A percentile compares a stretch with the other conserved stretches of the same genome.
Evolutionary conservation across 2,329 filamentous ascomycete genomes (phyloP).

Genomic region (Orbilia javanica): DNA sequence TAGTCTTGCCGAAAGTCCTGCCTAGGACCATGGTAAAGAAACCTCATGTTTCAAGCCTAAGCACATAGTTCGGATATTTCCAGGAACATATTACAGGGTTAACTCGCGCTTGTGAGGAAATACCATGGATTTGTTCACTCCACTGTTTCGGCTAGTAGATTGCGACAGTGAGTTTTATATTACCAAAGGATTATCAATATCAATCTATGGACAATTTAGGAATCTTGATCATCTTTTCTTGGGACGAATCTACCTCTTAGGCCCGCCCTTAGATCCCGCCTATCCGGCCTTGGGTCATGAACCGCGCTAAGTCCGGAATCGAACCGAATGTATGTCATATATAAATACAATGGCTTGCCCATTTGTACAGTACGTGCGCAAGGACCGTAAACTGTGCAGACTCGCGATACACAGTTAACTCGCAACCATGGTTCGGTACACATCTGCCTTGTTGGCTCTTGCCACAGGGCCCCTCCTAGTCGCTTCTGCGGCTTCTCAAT

Average conservation of each 20-base stretch:
- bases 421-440: constrained; percentile 48
- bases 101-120: constrained; percentile 28
- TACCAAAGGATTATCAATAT: constrained; percentile 13
- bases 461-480: constrained; percentile 40
- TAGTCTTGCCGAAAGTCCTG: background rate
- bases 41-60: constrained; percentile 11
- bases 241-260: background rate
- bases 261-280: constrained; percentile 1
- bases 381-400: background rate
- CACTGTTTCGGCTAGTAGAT: background rate
- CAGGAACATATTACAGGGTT: constrained; percentile 44
- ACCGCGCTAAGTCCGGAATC: background rate
- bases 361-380: background rate
- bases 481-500: constrained; percentile 51
- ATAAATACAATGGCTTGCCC: constrained; percentile 14
- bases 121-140: constrained; percentile 15
- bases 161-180: background rate
- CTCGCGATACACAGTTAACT: background rate
- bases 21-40: constrained; percentile 19
- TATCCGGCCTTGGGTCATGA: background rate
- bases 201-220: background rate
- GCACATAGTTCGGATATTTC: background rate
- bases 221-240: constrained; percentile 7
- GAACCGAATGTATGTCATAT: background rate
- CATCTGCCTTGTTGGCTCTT: constrained; percentile 42